Conservation (phyloP, 2,329 filamentous ascomycete species). For the Pezicula radicicola region DNA sequence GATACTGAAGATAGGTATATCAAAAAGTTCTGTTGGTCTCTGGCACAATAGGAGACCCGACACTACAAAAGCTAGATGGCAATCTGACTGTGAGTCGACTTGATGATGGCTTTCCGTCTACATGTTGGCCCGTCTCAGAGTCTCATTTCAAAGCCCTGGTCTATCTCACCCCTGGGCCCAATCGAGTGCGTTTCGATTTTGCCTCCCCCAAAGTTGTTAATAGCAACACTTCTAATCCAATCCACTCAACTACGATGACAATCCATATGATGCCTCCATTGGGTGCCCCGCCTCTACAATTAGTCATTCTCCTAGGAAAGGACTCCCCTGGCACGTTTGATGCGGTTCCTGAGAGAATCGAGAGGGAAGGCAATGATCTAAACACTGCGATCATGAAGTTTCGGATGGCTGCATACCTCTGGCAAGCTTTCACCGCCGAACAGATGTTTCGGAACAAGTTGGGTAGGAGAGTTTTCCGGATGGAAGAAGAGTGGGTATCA, state of each 20-base stretch:
- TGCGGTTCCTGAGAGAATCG: slow-evolving; percentile 69
- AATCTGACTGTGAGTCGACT: slow-evolving; percentile 75
- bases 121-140: slow-evolving; percentile 81
- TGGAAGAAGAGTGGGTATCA: slow-evolving; percentile 92
- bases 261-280: slow-evolving; percentile 83
- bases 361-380: slow-evolving; percentile 78
- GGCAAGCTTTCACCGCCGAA: slow-evolving; percentile 96
- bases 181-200: slow-evolving; percentile 86
- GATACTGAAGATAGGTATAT: slow-evolving; percentile 61
- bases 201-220: slow-evolving; percentile 76
- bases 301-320: slow-evolving; percentile 82
- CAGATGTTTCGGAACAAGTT: slow-evolving; percentile 92
- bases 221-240: slow-evolving; percentile 60
- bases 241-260: slow-evolving; percentile 77
- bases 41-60: slow-evolving; percentile 75
- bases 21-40: slow-evolving; percentile 84
- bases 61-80: slow-evolving; percentile 70
- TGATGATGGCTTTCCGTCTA: slow-evolving; percentile 81
- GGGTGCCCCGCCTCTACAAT: slow-evolving; percentile 77
- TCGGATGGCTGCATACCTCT: slow-evolving; percentile 90
- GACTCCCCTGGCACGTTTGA: slow-evolving; percentile 88
- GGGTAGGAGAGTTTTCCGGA: slow-evolving; percentile 80
- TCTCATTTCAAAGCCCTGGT: slow-evolving; percentile 91
- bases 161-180: slow-evolving; percentile 87
- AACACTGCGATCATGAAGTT: slow-evolving; percentile 85